Conservation (phyloP, 371 early-diverging fungal genomes). For the Smittium culicis region DNA sequence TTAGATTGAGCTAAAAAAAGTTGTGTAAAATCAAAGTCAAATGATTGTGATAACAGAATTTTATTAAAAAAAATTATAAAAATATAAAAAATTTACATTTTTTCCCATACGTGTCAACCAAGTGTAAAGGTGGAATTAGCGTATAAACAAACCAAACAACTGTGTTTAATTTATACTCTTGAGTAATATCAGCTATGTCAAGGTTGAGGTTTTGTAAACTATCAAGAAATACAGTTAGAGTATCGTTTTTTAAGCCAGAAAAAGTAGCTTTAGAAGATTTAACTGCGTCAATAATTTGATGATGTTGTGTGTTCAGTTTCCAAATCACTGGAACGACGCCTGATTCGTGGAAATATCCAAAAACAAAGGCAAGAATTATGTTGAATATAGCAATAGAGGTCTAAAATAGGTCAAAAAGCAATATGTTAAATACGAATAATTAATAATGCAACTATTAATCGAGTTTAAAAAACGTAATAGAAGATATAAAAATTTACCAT, state of each 20-base stretch:
- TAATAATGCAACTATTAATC: too few relatives aligned
- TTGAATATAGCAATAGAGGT: not conserved
- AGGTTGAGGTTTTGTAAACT: too few relatives aligned
- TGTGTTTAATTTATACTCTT: not conserved
- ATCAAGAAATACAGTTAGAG: too few relatives aligned
- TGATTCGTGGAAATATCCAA: not conserved
- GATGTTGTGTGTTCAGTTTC: not conserved
- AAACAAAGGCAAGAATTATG: not conserved
- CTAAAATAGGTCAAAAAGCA: not conserved
- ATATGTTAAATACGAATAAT: not conserved
- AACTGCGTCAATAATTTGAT: too few relatives aligned
- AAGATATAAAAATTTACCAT: not conserved
- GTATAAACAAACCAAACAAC: not conserved
- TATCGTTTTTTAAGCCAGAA: too few relatives aligned
- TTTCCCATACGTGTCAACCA: not conserved
- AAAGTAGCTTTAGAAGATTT: too few relatives aligned
- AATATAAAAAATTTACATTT: not conserved
- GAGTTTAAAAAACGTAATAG: not conserved
- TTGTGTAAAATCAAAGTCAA: not conserved
- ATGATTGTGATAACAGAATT: too few relatives aligned
- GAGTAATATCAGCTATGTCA: too few relatives aligned
- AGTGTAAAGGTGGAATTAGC: not conserved
- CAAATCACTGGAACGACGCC: not conserved
- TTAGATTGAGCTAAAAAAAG: not conserved
- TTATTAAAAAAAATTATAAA: not conserved